Conservation (phyloP, 352 stramenopile genomes). For the Globisporangium megalacanthum region DNA sequence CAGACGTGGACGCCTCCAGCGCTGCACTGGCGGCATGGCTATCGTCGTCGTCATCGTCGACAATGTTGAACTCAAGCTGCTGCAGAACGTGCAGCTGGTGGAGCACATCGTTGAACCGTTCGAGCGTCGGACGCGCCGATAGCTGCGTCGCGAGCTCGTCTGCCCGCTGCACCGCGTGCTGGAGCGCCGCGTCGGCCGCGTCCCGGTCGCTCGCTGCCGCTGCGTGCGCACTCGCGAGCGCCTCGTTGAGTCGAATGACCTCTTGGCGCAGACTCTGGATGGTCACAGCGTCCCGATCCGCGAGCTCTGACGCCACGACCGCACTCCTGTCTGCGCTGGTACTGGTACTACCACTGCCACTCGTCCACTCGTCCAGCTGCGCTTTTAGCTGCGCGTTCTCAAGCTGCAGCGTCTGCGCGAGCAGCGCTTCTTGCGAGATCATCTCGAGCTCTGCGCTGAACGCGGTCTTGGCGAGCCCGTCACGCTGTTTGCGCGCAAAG, state of each 20-base stretch:
- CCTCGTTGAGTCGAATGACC: conserved; percentile 50
- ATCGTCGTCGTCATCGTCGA: conserved; percentile 53
- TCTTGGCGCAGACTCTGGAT: conserved; percentile 54
- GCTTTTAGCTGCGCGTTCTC: conserved; percentile 84
- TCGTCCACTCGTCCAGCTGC: conserved; percentile 70
- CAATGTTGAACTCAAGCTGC: conserved; percentile 87
- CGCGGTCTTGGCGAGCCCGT: conserved; percentile 45
- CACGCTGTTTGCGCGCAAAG: conserved; percentile 81
- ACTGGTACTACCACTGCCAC: conserved; percentile 7
- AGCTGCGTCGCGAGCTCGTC: conserved; percentile 39
- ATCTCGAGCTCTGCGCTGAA: conserved; percentile 86
- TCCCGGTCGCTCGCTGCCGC: conserved; percentile 22
- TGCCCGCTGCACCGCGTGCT: conserved; percentile 18
- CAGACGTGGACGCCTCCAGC: conserved; percentile 4
- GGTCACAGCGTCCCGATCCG: conserved; percentile 41
- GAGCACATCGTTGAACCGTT: conserved; percentile 84
- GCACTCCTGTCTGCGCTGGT: neutral
- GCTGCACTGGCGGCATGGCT: conserved; percentile 4
- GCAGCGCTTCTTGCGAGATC: conserved; percentile 79
- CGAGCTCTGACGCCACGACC: conserved; percentile 21
- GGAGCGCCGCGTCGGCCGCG: conserved; percentile 25
- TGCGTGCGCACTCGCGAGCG: conserved; percentile 19
- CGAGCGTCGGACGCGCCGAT: conserved; percentile 69
- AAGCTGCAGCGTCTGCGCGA: conserved; percentile 69
- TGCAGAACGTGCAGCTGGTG: conserved; percentile 91